Conservation (phyloP, 2,329 filamentous ascomycete species). For the Fusarium chuoi region DNA sequence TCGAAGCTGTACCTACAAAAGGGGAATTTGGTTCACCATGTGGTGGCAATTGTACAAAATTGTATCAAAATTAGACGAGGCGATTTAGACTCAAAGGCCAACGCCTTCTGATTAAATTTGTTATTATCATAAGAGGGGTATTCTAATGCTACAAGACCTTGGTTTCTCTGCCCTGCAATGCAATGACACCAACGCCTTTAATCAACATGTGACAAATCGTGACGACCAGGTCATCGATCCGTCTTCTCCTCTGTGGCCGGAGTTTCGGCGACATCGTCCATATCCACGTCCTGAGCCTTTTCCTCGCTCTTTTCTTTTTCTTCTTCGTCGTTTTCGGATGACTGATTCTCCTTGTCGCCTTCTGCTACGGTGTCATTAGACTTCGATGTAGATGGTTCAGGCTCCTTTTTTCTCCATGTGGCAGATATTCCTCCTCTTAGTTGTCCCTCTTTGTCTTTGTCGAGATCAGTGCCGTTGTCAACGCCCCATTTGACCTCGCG, state of each 20-base stretch:
- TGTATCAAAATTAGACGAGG: slow-evolving; percentile 35
- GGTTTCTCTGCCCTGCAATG: slow-evolving; percentile 32
- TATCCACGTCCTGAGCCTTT: slow-evolving; percentile 47
- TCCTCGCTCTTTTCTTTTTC: slow-evolving; percentile 4
- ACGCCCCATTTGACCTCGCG: slow-evolving; percentile 58
- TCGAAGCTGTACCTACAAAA: not conserved
- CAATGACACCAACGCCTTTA: slow-evolving; percentile 41
- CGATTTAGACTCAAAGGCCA: slow-evolving; percentile 10
- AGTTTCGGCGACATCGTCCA: slow-evolving; percentile 41
- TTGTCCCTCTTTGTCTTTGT: slow-evolving; percentile 42
- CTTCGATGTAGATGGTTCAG: slow-evolving; percentile 38
- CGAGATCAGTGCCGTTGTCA: slow-evolving; percentile 43
- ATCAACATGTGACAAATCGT: slow-evolving; percentile 22
- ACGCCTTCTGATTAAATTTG: slow-evolving; percentile 31
- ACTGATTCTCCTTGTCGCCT: slow-evolving; percentile 61
- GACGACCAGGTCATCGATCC: slow-evolving; percentile 25
- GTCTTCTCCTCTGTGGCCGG: slow-evolving; percentile 24
- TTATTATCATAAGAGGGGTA: slow-evolving; percentile 41
- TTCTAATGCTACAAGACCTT: slow-evolving; percentile 43
- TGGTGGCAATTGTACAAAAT: slow-evolving; percentile 10
- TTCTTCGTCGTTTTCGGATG: slow-evolving; percentile 26
- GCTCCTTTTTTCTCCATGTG: slow-evolving; percentile 49
- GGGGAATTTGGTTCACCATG: not conserved
- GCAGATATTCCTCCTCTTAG: slow-evolving; percentile 47
- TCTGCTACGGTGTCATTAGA: slow-evolving; percentile 48